These are phyloP conservation scores for Oryza nivara DNA, from an alignment of 176 grass and related monocot species.

Conservation along the genomic window DNA sequence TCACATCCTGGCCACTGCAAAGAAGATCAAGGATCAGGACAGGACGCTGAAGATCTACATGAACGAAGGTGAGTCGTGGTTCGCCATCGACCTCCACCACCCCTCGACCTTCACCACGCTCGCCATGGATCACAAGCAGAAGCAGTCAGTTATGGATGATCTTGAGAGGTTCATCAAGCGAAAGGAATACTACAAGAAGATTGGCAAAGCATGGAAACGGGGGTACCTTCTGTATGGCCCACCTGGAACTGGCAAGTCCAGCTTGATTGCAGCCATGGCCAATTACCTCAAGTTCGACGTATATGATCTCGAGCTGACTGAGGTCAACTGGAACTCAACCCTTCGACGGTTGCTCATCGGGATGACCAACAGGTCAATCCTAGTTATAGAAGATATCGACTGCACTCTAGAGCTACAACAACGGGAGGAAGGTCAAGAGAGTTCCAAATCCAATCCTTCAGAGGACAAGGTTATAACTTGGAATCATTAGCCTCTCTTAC, in stretches of 20 bases:
- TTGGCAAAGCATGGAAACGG: constrained; percentile 91
- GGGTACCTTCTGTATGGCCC: constrained; percentile 88
- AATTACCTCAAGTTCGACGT: constrained; percentile 95
- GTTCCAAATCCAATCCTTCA: constrained; percentile 31
- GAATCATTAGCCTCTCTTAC: background rate
- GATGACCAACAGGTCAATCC: constrained; percentile 80
- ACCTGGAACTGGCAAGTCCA: constrained; percentile 90
- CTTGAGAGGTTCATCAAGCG: constrained; percentile 72
- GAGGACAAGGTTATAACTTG: constrained; percentile 62
- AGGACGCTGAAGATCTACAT: constrained; percentile 80
- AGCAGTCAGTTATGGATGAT: constrained; percentile 71
- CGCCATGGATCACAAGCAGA: constrained; percentile 68
- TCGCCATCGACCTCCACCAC: constrained; percentile 75
- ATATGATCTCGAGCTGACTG: constrained; percentile 90
- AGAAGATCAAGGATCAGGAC: constrained; percentile 67
- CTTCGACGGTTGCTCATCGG: constrained; percentile 67
- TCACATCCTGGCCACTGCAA: constrained; percentile 60
- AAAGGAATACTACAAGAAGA: constrained; percentile 86
- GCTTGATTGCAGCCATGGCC: constrained; percentile 88
- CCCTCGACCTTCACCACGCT: constrained; percentile 79
- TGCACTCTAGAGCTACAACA: constrained; percentile 74
- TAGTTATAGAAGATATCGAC: constrained; percentile 93
- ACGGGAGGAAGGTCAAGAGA: constrained; percentile 48
- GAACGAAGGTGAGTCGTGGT: constrained; percentile 77
- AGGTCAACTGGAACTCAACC: constrained; percentile 66